Percentiles rank a stretch among this genome's conserved stretches.
Evolutionary conservation across 2,329 filamentous ascomycete genomes (phyloP).

Genomic region (Clarireedia sp.): DNA sequence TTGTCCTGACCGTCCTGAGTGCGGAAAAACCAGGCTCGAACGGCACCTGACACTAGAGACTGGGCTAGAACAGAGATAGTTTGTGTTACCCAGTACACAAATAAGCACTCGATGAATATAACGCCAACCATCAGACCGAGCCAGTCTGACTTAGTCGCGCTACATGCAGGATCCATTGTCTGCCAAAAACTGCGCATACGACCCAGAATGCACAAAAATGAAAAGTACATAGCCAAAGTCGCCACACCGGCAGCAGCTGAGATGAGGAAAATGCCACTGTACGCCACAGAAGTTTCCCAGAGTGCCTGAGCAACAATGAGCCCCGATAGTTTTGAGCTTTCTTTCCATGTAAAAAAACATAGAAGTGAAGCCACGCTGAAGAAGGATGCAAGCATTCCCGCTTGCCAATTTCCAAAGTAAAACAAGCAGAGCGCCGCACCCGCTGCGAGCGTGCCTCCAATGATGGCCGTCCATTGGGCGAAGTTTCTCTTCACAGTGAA

Average conservation of each 20-base stretch:
- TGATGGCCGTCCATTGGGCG: background rate
- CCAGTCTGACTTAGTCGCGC: background rate
- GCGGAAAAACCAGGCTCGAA: background rate
- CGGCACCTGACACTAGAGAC: background rate
- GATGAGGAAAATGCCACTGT: background rate
- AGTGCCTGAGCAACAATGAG: background rate
- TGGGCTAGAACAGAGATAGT: background rate
- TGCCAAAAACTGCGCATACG: too few relatives aligned
- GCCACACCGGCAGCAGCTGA: background rate
- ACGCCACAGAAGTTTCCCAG: background rate
- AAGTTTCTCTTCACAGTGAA: background rate
- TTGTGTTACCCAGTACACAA: background rate
- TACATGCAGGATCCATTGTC: background rate
- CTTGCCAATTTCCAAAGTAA: slow-evolving; percentile 42
- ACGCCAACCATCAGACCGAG: too few relatives aligned
- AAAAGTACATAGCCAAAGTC: too few relatives aligned
- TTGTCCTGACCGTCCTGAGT: background rate
- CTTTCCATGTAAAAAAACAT: background rate
- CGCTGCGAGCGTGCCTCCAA: background rate
- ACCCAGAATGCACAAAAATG: too few relatives aligned
- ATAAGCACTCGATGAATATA: background rate
- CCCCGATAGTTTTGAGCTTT: background rate
- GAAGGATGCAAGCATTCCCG: background rate
- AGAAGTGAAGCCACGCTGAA: background rate
- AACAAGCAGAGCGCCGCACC: slow-evolving; percentile 62